Evolutionary conservation across 257 asterid genomes (phyloP).

Genomic region (Gentiana macrophylla): DNA sequence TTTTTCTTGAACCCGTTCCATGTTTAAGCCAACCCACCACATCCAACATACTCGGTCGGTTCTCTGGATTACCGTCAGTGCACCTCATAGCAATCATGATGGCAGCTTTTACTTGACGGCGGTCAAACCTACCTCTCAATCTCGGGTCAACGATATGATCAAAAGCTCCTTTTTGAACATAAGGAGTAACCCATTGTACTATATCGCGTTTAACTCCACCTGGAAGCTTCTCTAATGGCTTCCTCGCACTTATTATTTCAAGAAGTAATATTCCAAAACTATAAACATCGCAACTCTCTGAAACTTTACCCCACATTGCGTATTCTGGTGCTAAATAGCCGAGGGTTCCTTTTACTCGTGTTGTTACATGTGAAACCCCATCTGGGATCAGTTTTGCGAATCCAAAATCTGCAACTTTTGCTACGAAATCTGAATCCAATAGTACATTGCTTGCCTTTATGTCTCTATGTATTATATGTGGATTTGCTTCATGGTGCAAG

Average conservation of each 20-base stretch:
- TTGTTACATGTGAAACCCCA: conserved; percentile 64
- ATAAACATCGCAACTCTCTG: conserved; percentile 69
- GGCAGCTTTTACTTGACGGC: conserved; percentile 21
- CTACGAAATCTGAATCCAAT: conserved; percentile 45
- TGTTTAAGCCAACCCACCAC: conserved; percentile 56
- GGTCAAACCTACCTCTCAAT: conserved; percentile 40
- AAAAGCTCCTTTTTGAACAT: conserved; percentile 37
- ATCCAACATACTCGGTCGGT: conserved; percentile 59
- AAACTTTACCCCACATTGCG: conserved; percentile 86
- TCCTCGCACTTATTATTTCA: conserved; percentile 49
- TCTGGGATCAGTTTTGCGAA: conserved; percentile 67
- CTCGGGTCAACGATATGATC: conserved; percentile 60
- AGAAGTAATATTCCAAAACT: conserved; percentile 70
- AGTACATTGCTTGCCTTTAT: conserved; percentile 80
- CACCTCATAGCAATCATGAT: conserved; percentile 44
- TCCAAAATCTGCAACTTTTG: conserved; percentile 80
- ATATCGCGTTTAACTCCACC: conserved; percentile 71
- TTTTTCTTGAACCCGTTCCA: conserved; percentile 15
- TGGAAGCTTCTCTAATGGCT: conserved; percentile 52
- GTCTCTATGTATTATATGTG: conserved; percentile 80
- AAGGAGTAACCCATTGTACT: conserved; percentile 60
- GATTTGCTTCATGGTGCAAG: conserved; percentile 75
- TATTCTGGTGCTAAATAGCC: conserved; percentile 78
- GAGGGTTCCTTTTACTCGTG: conserved; percentile 70
- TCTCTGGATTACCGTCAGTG: conserved; percentile 42